Conservation (phyloP, 306 rosid species). For the Castanea crenata region DNA sequence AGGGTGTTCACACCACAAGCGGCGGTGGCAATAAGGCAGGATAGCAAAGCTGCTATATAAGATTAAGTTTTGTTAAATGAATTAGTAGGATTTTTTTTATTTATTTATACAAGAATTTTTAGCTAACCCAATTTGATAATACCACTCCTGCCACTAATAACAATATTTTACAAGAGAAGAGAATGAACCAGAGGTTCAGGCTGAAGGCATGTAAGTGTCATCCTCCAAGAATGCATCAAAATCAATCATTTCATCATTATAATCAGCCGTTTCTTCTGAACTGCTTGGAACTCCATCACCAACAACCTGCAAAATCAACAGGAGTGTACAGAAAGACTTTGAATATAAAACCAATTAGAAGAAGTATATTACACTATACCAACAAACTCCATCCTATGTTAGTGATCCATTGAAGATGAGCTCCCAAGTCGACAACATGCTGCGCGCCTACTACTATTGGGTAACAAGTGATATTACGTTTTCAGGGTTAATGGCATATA, state of each 20-base stretch:
- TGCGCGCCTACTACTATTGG: no score
- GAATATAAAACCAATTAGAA: not conserved
- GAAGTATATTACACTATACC: not conserved
- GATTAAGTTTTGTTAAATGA: not conserved
- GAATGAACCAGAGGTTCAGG: constrained; percentile 19
- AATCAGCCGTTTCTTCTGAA: constrained; percentile 41
- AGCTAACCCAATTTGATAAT: not conserved
- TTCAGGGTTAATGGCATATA: no score
- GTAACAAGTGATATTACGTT: no score
- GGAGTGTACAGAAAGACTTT: not conserved
- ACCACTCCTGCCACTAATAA: not conserved
- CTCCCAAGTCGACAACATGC: no score
- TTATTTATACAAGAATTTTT: not conserved
- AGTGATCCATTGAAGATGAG: no score
- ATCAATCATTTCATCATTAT: constrained; percentile 38
- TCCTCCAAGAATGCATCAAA: constrained; percentile 57
- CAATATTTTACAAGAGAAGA: constrained; percentile 6
- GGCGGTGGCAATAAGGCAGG: no score
- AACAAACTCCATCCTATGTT: not conserved
- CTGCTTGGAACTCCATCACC: constrained; percentile 22
- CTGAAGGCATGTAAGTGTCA: constrained; percentile 46
- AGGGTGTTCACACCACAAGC: no score
- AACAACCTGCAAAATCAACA: constrained; percentile 41
- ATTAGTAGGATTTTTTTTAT: not conserved
- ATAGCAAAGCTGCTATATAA: not conserved